These are phyloP conservation scores for Pinus tabuliformis DNA, from an alignment of 75 land plant genomes.

Conservation along the genomic window DNA sequence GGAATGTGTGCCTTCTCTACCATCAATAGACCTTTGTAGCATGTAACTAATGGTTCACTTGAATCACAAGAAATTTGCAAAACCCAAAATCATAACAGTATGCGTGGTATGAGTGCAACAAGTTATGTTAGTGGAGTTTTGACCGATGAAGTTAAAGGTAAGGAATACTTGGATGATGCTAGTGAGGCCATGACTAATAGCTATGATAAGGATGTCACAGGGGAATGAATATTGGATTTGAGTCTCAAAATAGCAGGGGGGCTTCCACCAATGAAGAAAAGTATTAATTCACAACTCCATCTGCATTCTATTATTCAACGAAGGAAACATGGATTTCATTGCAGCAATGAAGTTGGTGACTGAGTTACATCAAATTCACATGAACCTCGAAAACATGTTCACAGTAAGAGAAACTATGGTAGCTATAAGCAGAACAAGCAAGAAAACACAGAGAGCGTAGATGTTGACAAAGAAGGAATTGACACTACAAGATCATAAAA, in stretches of 20 bases:
- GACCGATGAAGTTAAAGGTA: slow-evolving; percentile 4
- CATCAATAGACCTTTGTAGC: slow-evolving; percentile 49
- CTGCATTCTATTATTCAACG: slow-evolving; percentile 51
- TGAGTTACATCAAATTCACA: slow-evolving; percentile 13
- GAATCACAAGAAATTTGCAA: slow-evolving; percentile 24
- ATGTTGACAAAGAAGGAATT: slow-evolving; percentile 12
- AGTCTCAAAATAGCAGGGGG: slow-evolving; percentile 93
- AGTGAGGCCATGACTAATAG: slow-evolving; percentile 20
- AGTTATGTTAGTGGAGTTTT: slow-evolving; percentile 24
- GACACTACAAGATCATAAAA: slow-evolving; percentile 17
- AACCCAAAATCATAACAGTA: slow-evolving; percentile 15
- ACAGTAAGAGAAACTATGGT: slow-evolving; percentile 5
- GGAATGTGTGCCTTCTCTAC: slow-evolving; percentile 80
- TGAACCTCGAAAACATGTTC: slow-evolving; percentile 3
- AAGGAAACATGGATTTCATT: slow-evolving; percentile 35
- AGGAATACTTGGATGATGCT: slow-evolving; percentile 12
- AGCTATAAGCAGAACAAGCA: slow-evolving; percentile 7
- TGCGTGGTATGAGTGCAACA: slow-evolving; percentile 21
- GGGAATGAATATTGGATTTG: slow-evolving; percentile 34
- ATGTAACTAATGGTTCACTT: slow-evolving; percentile 26
- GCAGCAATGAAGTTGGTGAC: slow-evolving; percentile 26
- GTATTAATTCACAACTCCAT: slow-evolving; percentile 42
- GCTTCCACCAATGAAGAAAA: slow-evolving; percentile 72
- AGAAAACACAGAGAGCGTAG: slow-evolving; percentile 17
- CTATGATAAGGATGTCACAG: slow-evolving; percentile 1